Evolutionary conservation across 2,329 filamentous ascomycete genomes (phyloP).

Genomic region (Chrysosporium keratinophilum): DNA sequence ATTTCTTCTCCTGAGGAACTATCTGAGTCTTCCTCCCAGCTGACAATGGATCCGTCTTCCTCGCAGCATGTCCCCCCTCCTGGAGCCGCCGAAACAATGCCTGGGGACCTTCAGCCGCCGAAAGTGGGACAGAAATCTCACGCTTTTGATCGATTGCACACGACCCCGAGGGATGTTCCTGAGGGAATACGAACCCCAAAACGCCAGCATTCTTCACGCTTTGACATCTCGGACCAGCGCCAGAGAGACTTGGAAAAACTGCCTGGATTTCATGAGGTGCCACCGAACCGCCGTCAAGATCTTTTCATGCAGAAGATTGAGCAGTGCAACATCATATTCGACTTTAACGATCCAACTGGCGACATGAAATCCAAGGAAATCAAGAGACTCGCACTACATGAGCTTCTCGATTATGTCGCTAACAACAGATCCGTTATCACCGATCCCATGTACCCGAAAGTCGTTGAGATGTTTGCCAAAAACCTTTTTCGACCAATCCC

Average conservation of each 20-base stretch:
- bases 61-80: slow-evolving; percentile 78
- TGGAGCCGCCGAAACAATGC: slow-evolving; percentile 93
- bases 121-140: slow-evolving; percentile 83
- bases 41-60: slow-evolving; percentile 3
- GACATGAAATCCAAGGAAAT: slow-evolving; percentile 99
- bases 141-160: slow-evolving; percentile 78
- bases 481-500: slow-evolving; percentile 96
- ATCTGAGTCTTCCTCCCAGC: background rate
- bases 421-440: slow-evolving; percentile 98
- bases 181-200: slow-evolving; percentile 92
- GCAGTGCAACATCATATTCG: slow-evolving; percentile 99
- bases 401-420: slow-evolving; percentile 93
- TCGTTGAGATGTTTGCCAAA: slow-evolving; percentile 99
- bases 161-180: slow-evolving; percentile 90
- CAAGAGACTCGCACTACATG: slow-evolving; percentile 89
- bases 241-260: slow-evolving; percentile 90
- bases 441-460: slow-evolving; percentile 95
- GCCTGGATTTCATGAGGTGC: slow-evolving; percentile 94
- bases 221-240: slow-evolving; percentile 88
- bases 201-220: slow-evolving; percentile 91
- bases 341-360: slow-evolving; percentile 95
- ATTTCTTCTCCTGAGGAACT: background rate
- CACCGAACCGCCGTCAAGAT: slow-evolving; percentile 86
- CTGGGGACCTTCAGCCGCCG: slow-evolving; percentile 86
- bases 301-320: slow-evolving; percentile 99